These are phyloP conservation scores for Lathyrus oleraceus DNA, from an alignment of 306 rosid species.

Conservation along the genomic window DNA sequence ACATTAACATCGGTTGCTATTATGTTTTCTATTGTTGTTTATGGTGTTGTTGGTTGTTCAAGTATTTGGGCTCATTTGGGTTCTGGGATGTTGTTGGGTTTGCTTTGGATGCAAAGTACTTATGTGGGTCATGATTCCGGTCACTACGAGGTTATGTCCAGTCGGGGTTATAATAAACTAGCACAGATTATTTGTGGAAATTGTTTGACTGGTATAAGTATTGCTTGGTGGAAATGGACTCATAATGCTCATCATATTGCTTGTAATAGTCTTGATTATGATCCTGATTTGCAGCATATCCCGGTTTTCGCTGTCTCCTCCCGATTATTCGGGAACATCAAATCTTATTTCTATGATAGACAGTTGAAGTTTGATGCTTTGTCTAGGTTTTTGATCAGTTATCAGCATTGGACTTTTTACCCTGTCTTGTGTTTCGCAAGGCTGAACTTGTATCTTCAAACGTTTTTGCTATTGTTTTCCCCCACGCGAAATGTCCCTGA, in stretches of 20 bases:
- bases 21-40: slow-evolving; percentile 48
- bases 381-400: slow-evolving; percentile 67
- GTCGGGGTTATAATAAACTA: slow-evolving; percentile 41
- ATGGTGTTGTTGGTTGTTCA: slow-evolving; percentile 49
- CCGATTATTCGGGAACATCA: slow-evolving; percentile 50
- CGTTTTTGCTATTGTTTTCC: slow-evolving; percentile 56
- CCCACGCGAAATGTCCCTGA: slow-evolving; percentile 50
- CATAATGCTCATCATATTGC: slow-evolving; percentile 90
- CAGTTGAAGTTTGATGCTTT: slow-evolving; percentile 59
- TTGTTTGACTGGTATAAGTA: slow-evolving; percentile 84
- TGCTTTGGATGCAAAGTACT: slow-evolving; percentile 82
- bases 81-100: slow-evolving; percentile 65
- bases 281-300: slow-evolving; percentile 88
- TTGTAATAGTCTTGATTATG: slow-evolving; percentile 80
- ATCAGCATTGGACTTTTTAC: slow-evolving; percentile 78
- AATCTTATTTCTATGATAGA: slow-evolving; percentile 72
- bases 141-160: slow-evolving; percentile 70
- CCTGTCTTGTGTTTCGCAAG: slow-evolving; percentile 72
- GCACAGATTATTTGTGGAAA: slow-evolving; percentile 77
- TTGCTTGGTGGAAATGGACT: slow-evolving; percentile 99
- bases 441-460: slow-evolving; percentile 67
- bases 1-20: slow-evolving; percentile 43
- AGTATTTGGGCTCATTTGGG: slow-evolving; percentile 65
- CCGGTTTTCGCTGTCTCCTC: slow-evolving; percentile 81
- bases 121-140: slow-evolving; percentile 89